Evolutionary conservation across 2,329 filamentous ascomycete species (phyloP), one percentile per base, ranked within the genome.

Genomic region (Verticillium albo-atrum): DNA sequence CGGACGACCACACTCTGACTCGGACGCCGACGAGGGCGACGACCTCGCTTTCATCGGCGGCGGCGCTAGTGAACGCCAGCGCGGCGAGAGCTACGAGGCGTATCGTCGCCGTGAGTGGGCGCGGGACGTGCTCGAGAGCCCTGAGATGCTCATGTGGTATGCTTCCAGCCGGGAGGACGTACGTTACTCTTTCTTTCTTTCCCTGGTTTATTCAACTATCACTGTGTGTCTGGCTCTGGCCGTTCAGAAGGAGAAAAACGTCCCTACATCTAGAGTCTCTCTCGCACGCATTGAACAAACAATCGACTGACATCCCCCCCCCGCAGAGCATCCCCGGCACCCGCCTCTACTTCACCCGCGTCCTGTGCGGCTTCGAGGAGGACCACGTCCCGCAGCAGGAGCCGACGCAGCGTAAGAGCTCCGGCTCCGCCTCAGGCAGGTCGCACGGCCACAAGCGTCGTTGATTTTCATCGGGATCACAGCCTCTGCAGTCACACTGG

Each of bases 81-180:
- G 37, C 23, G 66, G 70, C 17, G 79, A 83, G 62, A 66, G 76
- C 26, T 81, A 77, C 61, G 71, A 72, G 54, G 70, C 72, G 15
- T 65, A 69, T 4, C 79, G 84, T 62, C 72, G 74, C 4, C 77
- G 79, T 15, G 75, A 79, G 52, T 76, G 79, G 62, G 85, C 85
- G 14, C 74, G 80, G 23, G 74, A 79, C 12, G 77, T 87, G 42
- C 77, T 88, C 2, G 81, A 84, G 63, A 79, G 71, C 27, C 84
- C 84, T 0, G 84, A 87, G 66, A 71, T 83, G 59, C 72, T 88
- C 54, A 82, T 85, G 77, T 85, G 84, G 75, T 79, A 84, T 50
- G 82, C 85, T 2, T 77, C 82, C 63, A 79, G 79, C 63, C 75
- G 76, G 30, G 77, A 77, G 32, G 80, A 85, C 64, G 85, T 88